Base-by-base conservation (phyloP, 2,329 filamentous ascomycete genomes). In the Xylariaceae sp. region DNA sequence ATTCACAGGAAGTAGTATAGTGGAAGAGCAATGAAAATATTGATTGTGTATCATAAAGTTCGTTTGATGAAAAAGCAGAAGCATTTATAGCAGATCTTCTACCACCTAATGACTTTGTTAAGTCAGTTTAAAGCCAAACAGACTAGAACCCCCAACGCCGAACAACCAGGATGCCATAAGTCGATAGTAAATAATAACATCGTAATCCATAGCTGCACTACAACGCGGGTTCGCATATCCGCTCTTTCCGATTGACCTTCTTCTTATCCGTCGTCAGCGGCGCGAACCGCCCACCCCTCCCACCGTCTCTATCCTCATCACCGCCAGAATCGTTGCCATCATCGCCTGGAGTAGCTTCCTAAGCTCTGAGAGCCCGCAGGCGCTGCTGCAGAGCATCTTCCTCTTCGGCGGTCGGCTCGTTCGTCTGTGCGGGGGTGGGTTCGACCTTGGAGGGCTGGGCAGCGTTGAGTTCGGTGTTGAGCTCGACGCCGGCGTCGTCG, bases 401-500 rank as follows among this genome's bases (percentile, higher is more conserved):
- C 64, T 88, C 83, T 62, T 90, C 85, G 48, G 87, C 81, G 2
- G 84, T 86, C 2, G 85, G 85, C 52, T 86, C 85, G 47, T 74
- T 76, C 16, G 77, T 70, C 61, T 75, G 71, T 11, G 55, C 52
- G 11, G 49, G 53, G 14, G 65, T 67, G 6, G 84, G 78, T 37
- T 84, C 82, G 21, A 75, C 74, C 58, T 74, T 77, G 53, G 74
- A 74, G 19, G 78, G 73, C 33, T 73, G 75, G 2, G 76, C 75
- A 46, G 72, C 65, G 58, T 71, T 76, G 52, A 95, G 82, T 68
- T 93, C 87, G 63, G 85, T 79, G 55, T 82, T 82, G 50, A 95
- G 73, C 67, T 93, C 86, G 42, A 95, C 80, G 43, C 90, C 90
- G 8, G 87, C 88, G 66, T 94, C 89, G 65, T 95, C 90, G 52